A percentile compares a stretch with the other conserved stretches of the same genome.
These are phyloP conservation scores for Trichoderma hamatum DNA, from an alignment of 2,329 filamentous ascomycete genomes.

Conservation along the genomic window DNA sequence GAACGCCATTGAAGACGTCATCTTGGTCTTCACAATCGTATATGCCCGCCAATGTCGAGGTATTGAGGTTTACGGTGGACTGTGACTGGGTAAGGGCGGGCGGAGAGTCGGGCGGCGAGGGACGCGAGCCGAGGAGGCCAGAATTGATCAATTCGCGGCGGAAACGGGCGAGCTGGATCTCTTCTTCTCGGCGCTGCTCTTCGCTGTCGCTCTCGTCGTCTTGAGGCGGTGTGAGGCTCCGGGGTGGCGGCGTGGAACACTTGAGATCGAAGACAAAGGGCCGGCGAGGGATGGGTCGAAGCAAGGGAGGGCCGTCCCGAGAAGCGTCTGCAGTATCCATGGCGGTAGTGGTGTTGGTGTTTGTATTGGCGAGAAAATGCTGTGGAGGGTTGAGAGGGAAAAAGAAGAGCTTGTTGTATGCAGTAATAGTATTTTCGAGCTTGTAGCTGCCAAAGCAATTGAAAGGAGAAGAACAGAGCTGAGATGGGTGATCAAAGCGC, in stretches of 20 bases:
- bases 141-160: conserved; percentile 40
- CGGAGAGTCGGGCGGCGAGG: conserved; percentile 33
- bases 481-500: background rate
- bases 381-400: background rate
- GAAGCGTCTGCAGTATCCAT: conserved; percentile 37
- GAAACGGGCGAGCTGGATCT: conserved; percentile 31
- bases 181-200: conserved; percentile 20
- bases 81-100: conserved; percentile 66
- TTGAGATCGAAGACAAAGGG: conserved; percentile 65
- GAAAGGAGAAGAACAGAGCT: background rate
- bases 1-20: conserved; percentile 36
- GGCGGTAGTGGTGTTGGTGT: background rate
- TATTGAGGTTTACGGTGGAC: conserved; percentile 83
- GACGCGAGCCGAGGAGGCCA: conserved; percentile 44
- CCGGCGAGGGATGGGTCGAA: conserved; percentile 72
- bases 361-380: background rate
- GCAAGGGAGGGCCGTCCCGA: conserved; percentile 55
- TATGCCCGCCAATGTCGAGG: conserved; percentile 88
- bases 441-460: background rate
- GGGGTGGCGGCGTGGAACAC: conserved; percentile 41
- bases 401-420: background rate
- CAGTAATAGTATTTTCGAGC: background rate
- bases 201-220: conserved; percentile 38
- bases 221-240: conserved; percentile 49
- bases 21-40: conserved; percentile 69